Evolutionary conservation across 2,329 filamentous ascomycete species (phyloP).

Genomic region (Talaromyces sp.): DNA sequence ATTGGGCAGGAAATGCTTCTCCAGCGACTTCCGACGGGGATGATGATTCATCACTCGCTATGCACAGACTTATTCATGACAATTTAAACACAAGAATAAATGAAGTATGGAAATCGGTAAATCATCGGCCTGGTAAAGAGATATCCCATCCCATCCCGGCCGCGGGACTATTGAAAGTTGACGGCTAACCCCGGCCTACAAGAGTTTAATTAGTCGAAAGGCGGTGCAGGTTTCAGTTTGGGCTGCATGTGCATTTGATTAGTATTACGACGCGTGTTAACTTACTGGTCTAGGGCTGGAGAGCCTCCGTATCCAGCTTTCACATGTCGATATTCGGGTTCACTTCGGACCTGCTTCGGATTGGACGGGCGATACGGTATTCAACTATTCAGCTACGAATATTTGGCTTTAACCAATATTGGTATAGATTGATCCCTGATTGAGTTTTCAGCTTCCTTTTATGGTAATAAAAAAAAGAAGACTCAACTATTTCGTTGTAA

Average conservation of each 20-base stretch:
- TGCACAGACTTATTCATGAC: not conserved
- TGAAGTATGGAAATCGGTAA: not conserved
- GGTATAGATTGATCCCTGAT: too few species aligned
- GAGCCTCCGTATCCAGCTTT: too few species aligned
- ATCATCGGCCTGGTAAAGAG: not conserved
- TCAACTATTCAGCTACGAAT: too few species aligned
- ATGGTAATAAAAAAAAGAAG: too few species aligned
- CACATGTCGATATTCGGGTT: too few species aligned
- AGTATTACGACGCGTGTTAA: not conserved
- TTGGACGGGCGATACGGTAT: not conserved
- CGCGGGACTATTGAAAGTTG: too few species aligned
- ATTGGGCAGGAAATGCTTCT: not conserved
- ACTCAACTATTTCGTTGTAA: not conserved
- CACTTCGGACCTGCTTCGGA: too few species aligned
- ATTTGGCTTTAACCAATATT: too few species aligned
- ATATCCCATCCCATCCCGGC: not conserved
- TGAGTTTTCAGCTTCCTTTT: not conserved
- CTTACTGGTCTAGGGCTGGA: not conserved
- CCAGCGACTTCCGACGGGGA: too few species aligned
- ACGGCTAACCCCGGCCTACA: too few species aligned
- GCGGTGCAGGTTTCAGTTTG: not conserved
- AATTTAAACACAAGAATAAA: too few species aligned
- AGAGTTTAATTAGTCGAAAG: too few species aligned
- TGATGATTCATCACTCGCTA: not conserved
- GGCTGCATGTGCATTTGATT: not conserved